Conservation (phyloP, 495 filamentous ascomycete genomes). For the Xylaria palmicola region DNA sequence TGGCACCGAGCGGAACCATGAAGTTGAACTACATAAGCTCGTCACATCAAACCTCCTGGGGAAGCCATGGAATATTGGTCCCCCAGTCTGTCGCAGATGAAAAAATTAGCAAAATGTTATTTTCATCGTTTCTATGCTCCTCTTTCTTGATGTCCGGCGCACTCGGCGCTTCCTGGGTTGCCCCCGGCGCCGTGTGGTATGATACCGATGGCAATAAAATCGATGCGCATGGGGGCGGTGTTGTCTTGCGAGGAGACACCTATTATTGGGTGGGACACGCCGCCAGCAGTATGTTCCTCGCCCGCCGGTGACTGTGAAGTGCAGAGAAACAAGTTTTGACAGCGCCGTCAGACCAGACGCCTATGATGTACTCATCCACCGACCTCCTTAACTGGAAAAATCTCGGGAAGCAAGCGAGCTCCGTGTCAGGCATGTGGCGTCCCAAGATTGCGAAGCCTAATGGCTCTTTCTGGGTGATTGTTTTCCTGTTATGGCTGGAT, state of each 20-base stretch:
- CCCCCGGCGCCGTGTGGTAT: conserved; percentile 37
- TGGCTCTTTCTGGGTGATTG: conserved; percentile 39
- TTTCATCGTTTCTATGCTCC: conserved; percentile 33
- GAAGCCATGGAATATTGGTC: too few relatives aligned
- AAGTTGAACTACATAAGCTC: background rate
- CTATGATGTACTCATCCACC: conserved; percentile 45
- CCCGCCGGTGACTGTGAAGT: background rate
- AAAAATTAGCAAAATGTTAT: conserved; percentile 7
- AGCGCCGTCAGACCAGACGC: conserved; percentile 32
- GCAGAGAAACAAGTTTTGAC: background rate
- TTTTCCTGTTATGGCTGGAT: background rate
- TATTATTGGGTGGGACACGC: conserved; percentile 46
- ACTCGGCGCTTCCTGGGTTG: conserved; percentile 34
- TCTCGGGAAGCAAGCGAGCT: conserved; percentile 33
- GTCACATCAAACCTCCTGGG: background rate
- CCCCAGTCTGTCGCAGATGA: background rate
- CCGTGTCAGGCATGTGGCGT: conserved; percentile 39
- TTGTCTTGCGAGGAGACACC: conserved; percentile 34
- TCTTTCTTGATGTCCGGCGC: conserved; percentile 26
- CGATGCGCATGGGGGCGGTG: conserved; percentile 43
- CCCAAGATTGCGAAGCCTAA: conserved; percentile 49
- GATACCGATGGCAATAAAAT: conserved; percentile 40
- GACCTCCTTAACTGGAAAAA: conserved; percentile 48
- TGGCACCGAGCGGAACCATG: conserved; percentile 2
- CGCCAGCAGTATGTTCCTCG: conserved; percentile 33